These are phyloP conservation scores for Dactylellina haptotyla DNA, from an alignment of 2,329 filamentous ascomycete genomes.

Conservation along the genomic window DNA sequence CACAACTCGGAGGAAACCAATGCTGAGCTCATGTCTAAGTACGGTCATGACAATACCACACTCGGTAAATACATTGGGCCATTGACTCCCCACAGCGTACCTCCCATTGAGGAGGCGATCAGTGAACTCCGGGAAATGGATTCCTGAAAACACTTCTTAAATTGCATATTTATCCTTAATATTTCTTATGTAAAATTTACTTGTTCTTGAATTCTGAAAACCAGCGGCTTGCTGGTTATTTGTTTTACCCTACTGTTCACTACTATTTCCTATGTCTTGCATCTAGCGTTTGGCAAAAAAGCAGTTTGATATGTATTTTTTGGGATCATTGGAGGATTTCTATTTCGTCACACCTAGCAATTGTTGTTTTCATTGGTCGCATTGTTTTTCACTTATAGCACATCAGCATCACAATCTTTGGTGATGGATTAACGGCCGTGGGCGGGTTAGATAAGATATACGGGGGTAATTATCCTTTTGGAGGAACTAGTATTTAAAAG, in stretches of 20 bases:
- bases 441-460: neutral
- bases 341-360: neutral
- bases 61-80: constrained; percentile 41
- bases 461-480: neutral
- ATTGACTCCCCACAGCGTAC: constrained; percentile 17
- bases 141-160: neutral
- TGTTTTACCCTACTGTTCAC: neutral
- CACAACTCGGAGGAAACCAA: constrained; percentile 36
- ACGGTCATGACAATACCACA: constrained; percentile 16
- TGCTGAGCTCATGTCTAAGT: constrained; percentile 27
- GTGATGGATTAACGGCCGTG: constrained; percentile 1
- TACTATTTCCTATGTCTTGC: constrained; percentile 2
- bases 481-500: neutral
- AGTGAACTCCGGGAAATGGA: constrained; percentile 2
- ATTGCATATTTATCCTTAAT: constrained; percentile 21
- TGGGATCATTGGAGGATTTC: constrained; percentile 8
- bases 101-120: constrained; percentile 14
- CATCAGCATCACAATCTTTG: neutral
- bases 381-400: neutral
- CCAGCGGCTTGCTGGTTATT: neutral
- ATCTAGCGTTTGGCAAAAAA: constrained; percentile 1
- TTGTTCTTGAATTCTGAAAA: too few relatives aligned
- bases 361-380: neutral
- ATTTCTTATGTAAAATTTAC: neutral
- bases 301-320: too few relatives aligned